A percentile compares a stretch with the other conserved stretches of the same genome.
Evolutionary conservation across 176 grass and related monocot genomes (phyloP).

Genomic region (Paspalum notatum): DNA sequence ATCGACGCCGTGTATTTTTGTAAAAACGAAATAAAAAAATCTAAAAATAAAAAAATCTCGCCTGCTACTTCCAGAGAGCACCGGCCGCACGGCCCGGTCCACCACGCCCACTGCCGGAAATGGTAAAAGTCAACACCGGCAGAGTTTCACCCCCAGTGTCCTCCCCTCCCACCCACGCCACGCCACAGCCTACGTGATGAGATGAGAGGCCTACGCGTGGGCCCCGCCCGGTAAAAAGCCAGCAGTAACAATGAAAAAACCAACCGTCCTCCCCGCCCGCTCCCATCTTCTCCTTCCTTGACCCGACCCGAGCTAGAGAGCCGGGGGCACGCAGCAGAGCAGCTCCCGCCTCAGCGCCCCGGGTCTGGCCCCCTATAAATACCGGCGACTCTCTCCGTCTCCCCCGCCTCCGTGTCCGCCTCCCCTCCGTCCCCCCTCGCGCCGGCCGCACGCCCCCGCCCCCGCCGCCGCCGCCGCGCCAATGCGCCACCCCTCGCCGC

Average conservation of each 20-base stretch:
- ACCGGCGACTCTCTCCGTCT: neutral
- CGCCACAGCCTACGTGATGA: neutral
- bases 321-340: too few species aligned
- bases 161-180: neutral
- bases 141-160: constrained; percentile 4
- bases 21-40: too few species aligned
- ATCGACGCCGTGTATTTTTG: too few species aligned
- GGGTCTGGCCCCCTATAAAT: constrained; percentile 38
- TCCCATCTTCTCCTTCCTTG: neutral
- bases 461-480: neutral
- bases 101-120: constrained; percentile 23
- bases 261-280: neutral
- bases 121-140: constrained; percentile 44
- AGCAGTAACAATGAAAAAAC: neutral
- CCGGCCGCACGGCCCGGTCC: neutral
- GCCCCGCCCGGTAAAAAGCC: neutral
- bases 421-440: neutral
- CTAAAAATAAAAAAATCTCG: too few species aligned
- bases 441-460: neutral
- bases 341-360: constrained; percentile 6
- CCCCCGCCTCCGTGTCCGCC: neutral
- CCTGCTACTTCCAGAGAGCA: too few species aligned
- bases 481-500: constrained; percentile 48
- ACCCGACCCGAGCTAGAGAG: neutral
- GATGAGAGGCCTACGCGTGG: neutral